These are phyloP conservation scores for Magnaporthiopsis poae DNA, from an alignment of 2,329 filamentous ascomycete genomes.

Conservation along the genomic window DNA sequence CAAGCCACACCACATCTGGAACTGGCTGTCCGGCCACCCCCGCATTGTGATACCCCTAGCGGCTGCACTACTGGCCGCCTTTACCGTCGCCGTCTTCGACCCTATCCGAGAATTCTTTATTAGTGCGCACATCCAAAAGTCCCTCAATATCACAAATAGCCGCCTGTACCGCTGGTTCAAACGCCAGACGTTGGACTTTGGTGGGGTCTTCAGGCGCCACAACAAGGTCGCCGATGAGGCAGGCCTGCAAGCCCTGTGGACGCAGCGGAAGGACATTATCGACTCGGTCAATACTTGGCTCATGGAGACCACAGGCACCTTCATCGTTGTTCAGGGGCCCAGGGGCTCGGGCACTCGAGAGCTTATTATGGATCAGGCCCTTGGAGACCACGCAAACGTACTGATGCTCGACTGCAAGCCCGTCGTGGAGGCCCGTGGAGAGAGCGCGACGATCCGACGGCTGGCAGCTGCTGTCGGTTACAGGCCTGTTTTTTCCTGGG, in stretches of 20 bases:
- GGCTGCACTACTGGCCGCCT: conserved; percentile 68
- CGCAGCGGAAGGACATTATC: conserved; percentile 73
- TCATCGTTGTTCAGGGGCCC: conserved; percentile 87
- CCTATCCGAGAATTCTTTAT: conserved; percentile 91
- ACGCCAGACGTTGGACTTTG: conserved; percentile 55
- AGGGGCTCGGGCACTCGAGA: conserved; percentile 85
- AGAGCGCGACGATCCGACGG: conserved; percentile 72
- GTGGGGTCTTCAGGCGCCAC: conserved; percentile 43
- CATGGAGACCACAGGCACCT: conserved; percentile 79
- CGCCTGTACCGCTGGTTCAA: conserved; percentile 72
- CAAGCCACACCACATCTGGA: conserved; percentile 69
- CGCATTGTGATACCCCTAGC: conserved; percentile 76
- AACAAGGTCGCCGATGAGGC: conserved; percentile 50
- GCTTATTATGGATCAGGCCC: conserved; percentile 72
- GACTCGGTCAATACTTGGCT: conserved; percentile 76
- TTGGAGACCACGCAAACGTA: conserved; percentile 66
- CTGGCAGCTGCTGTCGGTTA: conserved; percentile 81
- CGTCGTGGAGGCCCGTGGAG: conserved; percentile 81
- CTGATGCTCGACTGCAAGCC: conserved; percentile 86
- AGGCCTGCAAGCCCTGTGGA: conserved; percentile 73
- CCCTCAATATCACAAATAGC: conserved; percentile 65
- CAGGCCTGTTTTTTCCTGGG: conserved; percentile 87
- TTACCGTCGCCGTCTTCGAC: conserved; percentile 85
- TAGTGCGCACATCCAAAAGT: conserved; percentile 72
- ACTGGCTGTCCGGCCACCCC: conserved; percentile 80